A percentile compares a stretch with the other conserved stretches of the same genome.
phyloP scores from a whole-genome alignment of 176 grass and related monocot species.

The Bothriochloa decipiens region DNA sequence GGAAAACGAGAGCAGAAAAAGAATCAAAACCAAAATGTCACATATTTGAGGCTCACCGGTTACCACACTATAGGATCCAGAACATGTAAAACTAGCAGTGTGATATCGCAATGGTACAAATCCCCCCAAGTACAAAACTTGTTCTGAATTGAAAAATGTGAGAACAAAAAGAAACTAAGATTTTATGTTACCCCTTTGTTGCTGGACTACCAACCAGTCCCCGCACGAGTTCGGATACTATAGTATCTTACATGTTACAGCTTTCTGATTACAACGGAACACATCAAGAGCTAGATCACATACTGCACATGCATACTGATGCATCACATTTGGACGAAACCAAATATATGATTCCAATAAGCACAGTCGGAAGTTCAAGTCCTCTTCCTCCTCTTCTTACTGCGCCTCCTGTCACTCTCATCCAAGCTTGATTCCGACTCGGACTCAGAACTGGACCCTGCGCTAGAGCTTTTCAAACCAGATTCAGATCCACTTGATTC shows the following conservation, averaged over 20 bases:
- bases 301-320: slow-evolving; percentile 17
- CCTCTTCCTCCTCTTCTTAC: slow-evolving; percentile 78
- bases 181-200: not conserved
- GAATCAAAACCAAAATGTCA: not conserved
- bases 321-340: slow-evolving; percentile 25
- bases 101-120: not conserved
- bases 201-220: not conserved
- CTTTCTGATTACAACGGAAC: not conserved
- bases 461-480: slow-evolving; percentile 48
- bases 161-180: not conserved
- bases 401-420: slow-evolving; percentile 55
- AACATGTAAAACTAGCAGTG: not conserved
- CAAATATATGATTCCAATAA: not conserved
- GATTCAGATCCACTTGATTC: slow-evolving; percentile 63
- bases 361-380: slow-evolving; percentile 19
- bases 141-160: not conserved
- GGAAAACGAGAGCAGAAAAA: not conserved
- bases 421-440: slow-evolving; percentile 68
- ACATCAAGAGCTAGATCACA: slow-evolving; percentile 17
- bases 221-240: not conserved
- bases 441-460: slow-evolving; percentile 48
- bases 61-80: not conserved
- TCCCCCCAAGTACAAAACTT: slow-evolving; percentile 28
- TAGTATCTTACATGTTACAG: slow-evolving; percentile 31
- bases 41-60: not conserved